These are phyloP conservation scores for Tritrichomonas musculus DNA, from an alignment of 208 protist genomes.

Conservation along the genomic window DNA sequence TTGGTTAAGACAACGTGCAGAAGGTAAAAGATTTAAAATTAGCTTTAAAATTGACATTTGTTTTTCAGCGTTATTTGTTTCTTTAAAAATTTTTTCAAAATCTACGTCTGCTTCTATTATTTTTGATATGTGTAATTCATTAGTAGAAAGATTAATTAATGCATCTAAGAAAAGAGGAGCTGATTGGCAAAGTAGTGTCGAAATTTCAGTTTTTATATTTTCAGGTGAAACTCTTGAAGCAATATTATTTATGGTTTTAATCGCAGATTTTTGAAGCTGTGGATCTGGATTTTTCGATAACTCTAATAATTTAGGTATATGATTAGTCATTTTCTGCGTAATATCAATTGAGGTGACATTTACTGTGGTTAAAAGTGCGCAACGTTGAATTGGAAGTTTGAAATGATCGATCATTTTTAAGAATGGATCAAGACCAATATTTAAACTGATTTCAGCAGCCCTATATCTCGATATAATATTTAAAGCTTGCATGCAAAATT, in stretches of 20 bases:
- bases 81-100: neutral
- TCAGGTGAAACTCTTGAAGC: neutral
- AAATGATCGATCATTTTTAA: neutral
- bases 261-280: neutral
- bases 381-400: neutral
- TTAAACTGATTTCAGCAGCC: neutral
- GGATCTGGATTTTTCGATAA: neutral
- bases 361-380: neutral
- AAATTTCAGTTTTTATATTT: neutral
- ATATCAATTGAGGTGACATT: neutral
- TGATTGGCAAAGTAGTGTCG: neutral
- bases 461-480: neutral
- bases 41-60: neutral
- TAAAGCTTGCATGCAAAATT: neutral
- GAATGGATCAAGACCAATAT: neutral
- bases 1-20: neutral
- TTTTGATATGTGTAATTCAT: neutral
- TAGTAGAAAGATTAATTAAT: neutral
- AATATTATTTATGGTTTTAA: neutral
- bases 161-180: neutral
- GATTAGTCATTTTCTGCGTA: neutral
- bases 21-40: neutral
- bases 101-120: neutral
- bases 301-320: neutral
- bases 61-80: neutral